Evolutionary conservation across 768 basidiomycete species (phyloP).

Genomic region (Saitozyma sp.): DNA sequence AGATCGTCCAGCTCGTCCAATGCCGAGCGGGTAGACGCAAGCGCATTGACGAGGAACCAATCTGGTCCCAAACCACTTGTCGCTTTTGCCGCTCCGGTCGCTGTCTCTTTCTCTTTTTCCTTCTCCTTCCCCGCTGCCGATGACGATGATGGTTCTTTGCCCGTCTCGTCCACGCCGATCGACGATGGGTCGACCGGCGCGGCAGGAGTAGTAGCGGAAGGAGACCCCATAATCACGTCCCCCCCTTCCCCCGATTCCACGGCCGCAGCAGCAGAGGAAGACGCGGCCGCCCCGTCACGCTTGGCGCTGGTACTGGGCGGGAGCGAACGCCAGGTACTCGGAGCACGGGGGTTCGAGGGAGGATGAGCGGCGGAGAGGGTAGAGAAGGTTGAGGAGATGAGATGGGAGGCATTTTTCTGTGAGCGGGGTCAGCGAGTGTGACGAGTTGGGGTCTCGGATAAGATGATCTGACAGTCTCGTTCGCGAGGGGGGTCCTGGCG

Average conservation of each 20-base stretch:
- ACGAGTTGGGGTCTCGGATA: no score
- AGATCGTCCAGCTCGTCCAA: conserved; percentile 14
- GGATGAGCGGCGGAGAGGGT: conserved; percentile 34
- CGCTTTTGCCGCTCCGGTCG: neutral
- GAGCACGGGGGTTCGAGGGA: conserved; percentile 36
- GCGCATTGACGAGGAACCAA: conserved; percentile 34
- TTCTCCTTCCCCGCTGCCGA: neutral
- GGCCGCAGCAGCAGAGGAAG: neutral
- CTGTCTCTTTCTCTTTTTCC: neutral
- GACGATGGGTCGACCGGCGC: neutral
- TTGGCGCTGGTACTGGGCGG: conserved; percentile 10
- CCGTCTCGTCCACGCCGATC: neutral
- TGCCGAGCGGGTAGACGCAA: conserved; percentile 22
- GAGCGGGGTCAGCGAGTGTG: neutral
- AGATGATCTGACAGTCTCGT: no score
- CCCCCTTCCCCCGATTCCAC: conserved; percentile 1
- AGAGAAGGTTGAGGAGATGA: conserved; percentile 31
- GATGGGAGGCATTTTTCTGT: conserved; percentile 37
- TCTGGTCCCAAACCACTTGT: conserved; percentile 14
- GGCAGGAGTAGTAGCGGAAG: neutral
- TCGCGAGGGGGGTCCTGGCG: no score
- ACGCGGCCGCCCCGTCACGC: neutral
- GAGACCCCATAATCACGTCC: conserved; percentile 7
- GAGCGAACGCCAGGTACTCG: conserved; percentile 34
- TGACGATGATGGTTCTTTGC: neutral